Conservation (phyloP, 2,329 filamentous ascomycete genomes). For the Zymoseptoria brevis region DNA sequence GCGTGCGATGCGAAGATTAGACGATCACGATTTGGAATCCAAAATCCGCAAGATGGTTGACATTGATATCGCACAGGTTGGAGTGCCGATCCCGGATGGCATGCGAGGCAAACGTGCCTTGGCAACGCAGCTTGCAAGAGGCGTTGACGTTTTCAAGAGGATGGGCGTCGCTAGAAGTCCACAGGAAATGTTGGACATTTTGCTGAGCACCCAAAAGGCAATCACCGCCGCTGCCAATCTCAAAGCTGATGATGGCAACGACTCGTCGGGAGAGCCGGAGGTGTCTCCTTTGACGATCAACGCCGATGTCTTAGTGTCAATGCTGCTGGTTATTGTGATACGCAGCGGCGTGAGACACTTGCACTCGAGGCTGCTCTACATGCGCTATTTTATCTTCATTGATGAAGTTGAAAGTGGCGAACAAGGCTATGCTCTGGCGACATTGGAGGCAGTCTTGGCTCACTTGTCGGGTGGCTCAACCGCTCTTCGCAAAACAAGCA, state of each 20-base stretch:
- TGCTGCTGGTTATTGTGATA: conserved; percentile 87
- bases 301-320: conserved; percentile 85
- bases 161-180: conserved; percentile 70
- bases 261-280: conserved; percentile 35
- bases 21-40: conserved; percentile 80
- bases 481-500: conserved; percentile 73
- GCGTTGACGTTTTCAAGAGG: conserved; percentile 82
- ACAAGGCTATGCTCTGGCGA: conserved; percentile 91
- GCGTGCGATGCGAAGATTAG: conserved; percentile 65
- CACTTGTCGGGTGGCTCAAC: conserved; percentile 80
- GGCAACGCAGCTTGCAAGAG: conserved; percentile 64
- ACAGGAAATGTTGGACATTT: conserved; percentile 78
- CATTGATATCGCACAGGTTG: conserved; percentile 90
- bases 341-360: conserved; percentile 79
- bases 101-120: conserved; percentile 73
- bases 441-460: conserved; percentile 84
- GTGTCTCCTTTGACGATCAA: conserved; percentile 58
- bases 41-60: conserved; percentile 90
- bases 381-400: conserved; percentile 94
- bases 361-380: conserved; percentile 83
- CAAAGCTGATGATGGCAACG: conserved; percentile 31
- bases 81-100: conserved; percentile 75
- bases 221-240: conserved; percentile 50
- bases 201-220: conserved; percentile 73
- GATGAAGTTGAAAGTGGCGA: conserved; percentile 96